A percentile compares a stretch with the other conserved stretches of the same genome.
These are phyloP conservation scores for Ceratocystis colombiana DNA, from an alignment of 2,329 filamentous ascomycete genomes.

Conservation along the genomic window DNA sequence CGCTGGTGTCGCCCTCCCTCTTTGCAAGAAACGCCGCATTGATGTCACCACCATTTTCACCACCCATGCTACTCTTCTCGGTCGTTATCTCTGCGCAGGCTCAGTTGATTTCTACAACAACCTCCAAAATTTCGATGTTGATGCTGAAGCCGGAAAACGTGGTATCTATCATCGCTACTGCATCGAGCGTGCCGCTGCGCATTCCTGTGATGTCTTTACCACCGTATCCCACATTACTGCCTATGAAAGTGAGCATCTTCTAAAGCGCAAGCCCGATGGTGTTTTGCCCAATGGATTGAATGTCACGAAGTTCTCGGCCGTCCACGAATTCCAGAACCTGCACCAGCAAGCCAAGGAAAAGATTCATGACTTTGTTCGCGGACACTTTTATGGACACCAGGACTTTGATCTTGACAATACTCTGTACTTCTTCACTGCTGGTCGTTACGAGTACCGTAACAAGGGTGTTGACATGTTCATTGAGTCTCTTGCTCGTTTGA, in stretches of 20 bases:
- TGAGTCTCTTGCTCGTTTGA: conserved; percentile 85
- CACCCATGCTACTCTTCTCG: conserved; percentile 82
- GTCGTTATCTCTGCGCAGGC: conserved; percentile 90
- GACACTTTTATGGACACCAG: conserved; percentile 97
- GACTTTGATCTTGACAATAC: conserved; percentile 96
- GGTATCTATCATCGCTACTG: conserved; percentile 98
- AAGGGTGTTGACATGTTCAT: conserved; percentile 99
- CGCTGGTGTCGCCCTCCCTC: conserved; percentile 80
- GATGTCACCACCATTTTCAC: conserved; percentile 98
- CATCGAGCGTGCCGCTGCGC: conserved; percentile 87
- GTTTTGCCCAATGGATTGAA: conserved; percentile 95
- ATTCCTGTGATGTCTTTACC: conserved; percentile 92
- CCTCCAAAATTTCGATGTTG: conserved; percentile 90
- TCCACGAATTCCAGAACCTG: conserved; percentile 97
- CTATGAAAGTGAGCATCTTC: conserved; percentile 91
- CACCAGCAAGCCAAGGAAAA: conserved; percentile 95
- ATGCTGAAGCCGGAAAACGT: conserved; percentile 91
- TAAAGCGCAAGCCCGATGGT: conserved; percentile 95
- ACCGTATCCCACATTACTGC: conserved; percentile 98
- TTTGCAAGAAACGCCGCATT: conserved; percentile 88
- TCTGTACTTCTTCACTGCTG: conserved; percentile 93
- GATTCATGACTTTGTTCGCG: conserved; percentile 95
- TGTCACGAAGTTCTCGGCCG: conserved; percentile 95
- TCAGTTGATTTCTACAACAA: conserved; percentile 99
- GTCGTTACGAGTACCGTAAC: conserved; percentile 94